Base-by-base conservation (phyloP, 73 alveolate species). In the Paramecium sonneborni region DNA sequence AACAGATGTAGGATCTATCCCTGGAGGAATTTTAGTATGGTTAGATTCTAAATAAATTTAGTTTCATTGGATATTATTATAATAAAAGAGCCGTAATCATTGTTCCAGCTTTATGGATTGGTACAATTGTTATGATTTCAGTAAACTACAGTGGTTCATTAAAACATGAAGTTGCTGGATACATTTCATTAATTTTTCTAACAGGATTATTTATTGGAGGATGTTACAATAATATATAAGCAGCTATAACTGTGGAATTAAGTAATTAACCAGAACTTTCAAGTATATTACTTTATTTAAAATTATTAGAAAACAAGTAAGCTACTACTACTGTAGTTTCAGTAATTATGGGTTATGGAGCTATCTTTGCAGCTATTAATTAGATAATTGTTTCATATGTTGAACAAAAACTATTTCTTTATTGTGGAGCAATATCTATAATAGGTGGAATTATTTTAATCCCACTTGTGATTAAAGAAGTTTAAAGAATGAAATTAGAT, bases 131-230 rank as follows among this genome's bases (percentile, higher is more conserved):
- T 20, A 68, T 68, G 85, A 68, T 68, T 7, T 10, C 55, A 68
- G 23, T 68, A 6, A 68, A 68, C 23, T 68, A 18, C 18, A 6
- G 12, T 10, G 24, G 24, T 6, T 5, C 6, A 18, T 68, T 18
- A 18, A 23, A 12, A 28, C 52, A 68, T 68, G 5, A 12, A 23
- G 12, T 68, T 28, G 41, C 48, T 68, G 41, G 41, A 28, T 68
- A 68, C 24, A 24, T 24, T 7, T 7, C 9, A 18, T 68, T 68
- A 23, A 28, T 12, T 7, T 68, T 68, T 68, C 23, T 68, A 5
- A 68, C 85, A 23, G 85, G 85, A 7, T 24, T 68, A 23, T 68
- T 68, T 28, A 68, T 68, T 20, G 85, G 85, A 68, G 85, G 85
- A 23, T 20, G 41, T 28, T 68, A 68, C 18, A 68, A 68, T 68